Conservation (phyloP, 306 rosid genomes). For the Prinsepia uniflora region DNA sequence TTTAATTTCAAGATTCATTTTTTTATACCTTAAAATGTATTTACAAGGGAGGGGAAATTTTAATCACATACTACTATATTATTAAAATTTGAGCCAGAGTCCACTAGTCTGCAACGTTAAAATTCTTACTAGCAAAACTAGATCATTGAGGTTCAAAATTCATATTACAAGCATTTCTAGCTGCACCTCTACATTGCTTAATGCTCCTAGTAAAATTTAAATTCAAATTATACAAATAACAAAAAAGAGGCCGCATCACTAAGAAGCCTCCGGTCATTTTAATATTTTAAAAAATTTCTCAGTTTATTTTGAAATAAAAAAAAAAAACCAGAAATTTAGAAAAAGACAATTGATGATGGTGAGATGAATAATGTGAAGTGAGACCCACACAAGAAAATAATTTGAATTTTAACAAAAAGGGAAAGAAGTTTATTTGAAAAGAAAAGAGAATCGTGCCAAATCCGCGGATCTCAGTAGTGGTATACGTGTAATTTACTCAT, state of each 20-base stretch:
- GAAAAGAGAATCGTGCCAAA: background rate
- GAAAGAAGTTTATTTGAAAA: slow-evolving; percentile 1
- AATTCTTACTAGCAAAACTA: no score
- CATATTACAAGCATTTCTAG: background rate
- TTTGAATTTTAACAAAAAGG: background rate
- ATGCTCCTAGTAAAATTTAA: background rate
- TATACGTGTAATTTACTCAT: slow-evolving; percentile 16
- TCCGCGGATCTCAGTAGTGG: slow-evolving; percentile 4
- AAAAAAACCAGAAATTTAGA: background rate
- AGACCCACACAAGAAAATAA: slow-evolving; percentile 7
- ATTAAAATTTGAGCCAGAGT: no score
- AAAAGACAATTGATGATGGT: background rate
- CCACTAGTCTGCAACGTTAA: no score
- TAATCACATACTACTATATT: no score
- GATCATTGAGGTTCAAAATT: no score
- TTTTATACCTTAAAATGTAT: no score
- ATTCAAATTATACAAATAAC: background rate
- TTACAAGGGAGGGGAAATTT: no score
- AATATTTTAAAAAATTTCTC: background rate
- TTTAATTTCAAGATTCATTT: background rate
- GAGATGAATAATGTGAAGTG: background rate
- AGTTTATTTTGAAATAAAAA: no score
- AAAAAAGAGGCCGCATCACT: background rate
- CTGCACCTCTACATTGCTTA: background rate
- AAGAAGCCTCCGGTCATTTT: background rate